phyloP scores from a whole-genome alignment of 352 stramenopile genomes.

The Pythium utonaiense region DNA sequence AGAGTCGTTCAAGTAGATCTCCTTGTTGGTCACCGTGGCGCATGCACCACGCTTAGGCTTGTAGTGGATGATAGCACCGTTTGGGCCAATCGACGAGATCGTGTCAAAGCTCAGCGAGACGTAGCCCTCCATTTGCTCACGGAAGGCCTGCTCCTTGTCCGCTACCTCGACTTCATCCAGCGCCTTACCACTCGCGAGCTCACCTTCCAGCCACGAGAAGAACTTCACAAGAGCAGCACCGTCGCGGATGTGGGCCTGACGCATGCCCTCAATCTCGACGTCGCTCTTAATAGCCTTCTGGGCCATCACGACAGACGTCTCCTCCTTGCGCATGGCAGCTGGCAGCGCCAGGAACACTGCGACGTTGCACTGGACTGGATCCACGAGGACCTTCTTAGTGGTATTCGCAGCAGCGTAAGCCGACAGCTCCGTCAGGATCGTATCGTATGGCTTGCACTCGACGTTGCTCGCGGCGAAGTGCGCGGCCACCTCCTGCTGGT shows the following conservation, averaged over 20 bases:
- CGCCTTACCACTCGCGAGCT: conserved; percentile 54
- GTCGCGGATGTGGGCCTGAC: conserved; percentile 93
- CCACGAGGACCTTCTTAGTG: conserved; percentile 65
- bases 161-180: conserved; percentile 87
- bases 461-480: conserved; percentile 53
- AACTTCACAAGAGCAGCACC: conserved; percentile 93
- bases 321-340: conserved; percentile 64
- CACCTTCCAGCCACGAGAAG: conserved; percentile 91
- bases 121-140: conserved; percentile 84
- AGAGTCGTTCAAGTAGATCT: conserved; percentile 98
- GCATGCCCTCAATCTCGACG: conserved; percentile 95
- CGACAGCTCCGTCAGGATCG: conserved; percentile 42
- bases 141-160: conserved; percentile 87
- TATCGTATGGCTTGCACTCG: conserved; percentile 58
- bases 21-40: conserved; percentile 86
- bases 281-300: conserved; percentile 93
- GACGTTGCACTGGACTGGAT: conserved; percentile 83
- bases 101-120: conserved; percentile 96
- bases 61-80: conserved; percentile 98
- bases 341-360: conserved; percentile 79
- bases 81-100: conserved; percentile 95
- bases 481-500: conserved; percentile 50
- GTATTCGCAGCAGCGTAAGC: conserved; percentile 45
- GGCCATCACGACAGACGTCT: conserved; percentile 72
- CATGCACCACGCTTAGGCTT: conserved; percentile 79